These are phyloP conservation scores for Collybiopsis luxurians DNA, from an alignment of 768 basidiomycete genomes.

Conservation along the genomic window DNA sequence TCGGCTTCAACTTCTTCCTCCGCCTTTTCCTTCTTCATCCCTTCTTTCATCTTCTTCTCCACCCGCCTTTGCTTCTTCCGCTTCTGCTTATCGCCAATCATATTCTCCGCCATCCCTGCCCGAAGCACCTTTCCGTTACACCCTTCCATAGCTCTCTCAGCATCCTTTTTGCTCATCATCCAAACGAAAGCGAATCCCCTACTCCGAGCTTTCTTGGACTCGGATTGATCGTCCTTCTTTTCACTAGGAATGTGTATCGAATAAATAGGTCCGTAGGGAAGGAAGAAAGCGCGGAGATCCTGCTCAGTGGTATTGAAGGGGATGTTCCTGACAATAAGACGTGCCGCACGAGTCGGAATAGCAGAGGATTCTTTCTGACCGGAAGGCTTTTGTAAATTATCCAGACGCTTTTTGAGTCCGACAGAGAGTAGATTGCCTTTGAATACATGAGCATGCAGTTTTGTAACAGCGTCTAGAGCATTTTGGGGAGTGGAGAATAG, in stretches of 20 bases:
- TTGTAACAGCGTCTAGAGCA: constrained; percentile 69
- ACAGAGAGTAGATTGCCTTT: constrained; percentile 86
- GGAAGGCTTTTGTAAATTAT: constrained; percentile 55
- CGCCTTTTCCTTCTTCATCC: constrained; percentile 31
- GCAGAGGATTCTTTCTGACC: constrained; percentile 29
- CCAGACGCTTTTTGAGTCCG: constrained; percentile 82
- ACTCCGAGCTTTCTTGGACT: constrained; percentile 31
- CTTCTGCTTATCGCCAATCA: constrained; percentile 65
- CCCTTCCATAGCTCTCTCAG: constrained; percentile 74
- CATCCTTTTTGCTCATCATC: constrained; percentile 85
- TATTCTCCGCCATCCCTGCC: constrained; percentile 55
- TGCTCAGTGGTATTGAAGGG: constrained; percentile 81
- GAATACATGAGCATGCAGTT: constrained; percentile 91
- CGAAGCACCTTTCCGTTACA: constrained; percentile 75
- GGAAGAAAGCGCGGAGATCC: constrained; percentile 82
- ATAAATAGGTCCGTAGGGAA: constrained; percentile 84
- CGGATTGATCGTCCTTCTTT: constrained; percentile 22
- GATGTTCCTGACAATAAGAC: constrained; percentile 90
- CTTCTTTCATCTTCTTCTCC: constrained; percentile 44
- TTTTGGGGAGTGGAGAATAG: constrained; percentile 65
- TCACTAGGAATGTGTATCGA: constrained; percentile 75
- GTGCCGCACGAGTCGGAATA: constrained; percentile 67
- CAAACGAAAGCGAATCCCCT: constrained; percentile 95
- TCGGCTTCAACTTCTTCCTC: constrained; percentile 39
- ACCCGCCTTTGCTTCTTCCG: constrained; percentile 59